Conservation (phyloP, 345 rosid species). For the Citrus trifoliata region DNA sequence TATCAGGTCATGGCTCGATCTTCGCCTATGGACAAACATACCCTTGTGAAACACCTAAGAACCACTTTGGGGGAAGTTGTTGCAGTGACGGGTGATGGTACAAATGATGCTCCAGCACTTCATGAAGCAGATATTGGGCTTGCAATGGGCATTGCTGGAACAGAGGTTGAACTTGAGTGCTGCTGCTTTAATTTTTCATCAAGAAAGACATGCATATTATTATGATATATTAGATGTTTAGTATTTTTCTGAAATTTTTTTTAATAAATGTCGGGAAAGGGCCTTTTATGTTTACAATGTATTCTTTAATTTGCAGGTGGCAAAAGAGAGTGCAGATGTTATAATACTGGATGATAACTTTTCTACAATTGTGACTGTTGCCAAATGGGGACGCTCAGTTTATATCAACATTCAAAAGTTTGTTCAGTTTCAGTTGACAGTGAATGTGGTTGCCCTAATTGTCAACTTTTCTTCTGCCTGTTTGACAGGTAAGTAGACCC, state of each 20-base stretch:
- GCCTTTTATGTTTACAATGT: neutral
- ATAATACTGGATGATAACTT: slow-evolving; percentile 85
- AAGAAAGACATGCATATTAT: neutral
- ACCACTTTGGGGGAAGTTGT: slow-evolving; percentile 67
- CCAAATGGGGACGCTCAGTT: slow-evolving; percentile 91
- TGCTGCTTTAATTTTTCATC: neutral
- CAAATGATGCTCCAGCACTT: slow-evolving; percentile 91
- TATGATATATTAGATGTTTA: neutral
- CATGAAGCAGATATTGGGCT: slow-evolving; percentile 89
- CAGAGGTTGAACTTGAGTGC: slow-evolving; percentile 48
- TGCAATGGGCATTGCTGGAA: slow-evolving; percentile 88
- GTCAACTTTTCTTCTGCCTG: slow-evolving; percentile 94
- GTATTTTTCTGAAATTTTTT: neutral
- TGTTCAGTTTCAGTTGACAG: slow-evolving; percentile 91
- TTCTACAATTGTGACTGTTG: slow-evolving; percentile 74
- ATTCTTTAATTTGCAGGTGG: slow-evolving; percentile 43
- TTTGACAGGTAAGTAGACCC: slow-evolving; percentile 55
- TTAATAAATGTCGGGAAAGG: neutral
- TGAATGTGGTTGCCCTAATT: slow-evolving; percentile 75
- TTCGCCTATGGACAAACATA: slow-evolving; percentile 84
- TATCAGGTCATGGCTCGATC: slow-evolving; percentile 86
- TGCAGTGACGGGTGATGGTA: slow-evolving; percentile 90
- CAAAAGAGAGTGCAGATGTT: slow-evolving; percentile 90
- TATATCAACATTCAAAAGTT: slow-evolving; percentile 85
- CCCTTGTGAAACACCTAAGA: slow-evolving; percentile 69